Conservation (phyloP, 495 filamentous ascomycete genomes). For the Daldinia childiae region DNA sequence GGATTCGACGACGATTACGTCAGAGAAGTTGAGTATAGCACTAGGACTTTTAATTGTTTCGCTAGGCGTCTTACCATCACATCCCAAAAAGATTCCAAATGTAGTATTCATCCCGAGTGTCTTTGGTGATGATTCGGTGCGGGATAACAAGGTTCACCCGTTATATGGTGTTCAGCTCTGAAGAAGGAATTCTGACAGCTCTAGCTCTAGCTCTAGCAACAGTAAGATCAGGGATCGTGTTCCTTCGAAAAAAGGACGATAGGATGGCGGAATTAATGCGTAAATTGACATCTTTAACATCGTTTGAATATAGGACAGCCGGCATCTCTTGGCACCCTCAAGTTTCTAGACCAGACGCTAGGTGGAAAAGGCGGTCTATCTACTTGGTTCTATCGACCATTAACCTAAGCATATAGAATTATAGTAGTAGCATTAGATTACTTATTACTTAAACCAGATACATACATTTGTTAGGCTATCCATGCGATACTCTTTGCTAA, state of each 20-base stretch:
- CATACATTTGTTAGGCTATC: no score
- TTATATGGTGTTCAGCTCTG: not conserved
- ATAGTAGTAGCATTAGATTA: no score
- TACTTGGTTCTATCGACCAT: not conserved
- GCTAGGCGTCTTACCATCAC: not conserved
- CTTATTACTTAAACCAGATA: no score
- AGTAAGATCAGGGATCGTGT: constrained; percentile 13
- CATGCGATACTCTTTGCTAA: no score
- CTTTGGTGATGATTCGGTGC: not conserved
- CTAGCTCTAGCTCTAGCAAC: not conserved
- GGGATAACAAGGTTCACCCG: not conserved
- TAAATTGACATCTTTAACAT: constrained; percentile 5
- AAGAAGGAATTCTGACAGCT: not conserved
- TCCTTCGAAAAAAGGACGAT: constrained; percentile 8
- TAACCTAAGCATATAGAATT: no score
- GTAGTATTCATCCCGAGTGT: not conserved
- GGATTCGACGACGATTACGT: constrained; percentile 1
- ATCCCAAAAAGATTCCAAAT: not conserved
- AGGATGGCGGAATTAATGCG: constrained; percentile 24
- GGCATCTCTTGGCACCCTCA: not conserved
- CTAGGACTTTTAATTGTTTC: not conserved
- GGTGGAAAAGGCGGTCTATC: not conserved
- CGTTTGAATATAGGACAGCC: not conserved
- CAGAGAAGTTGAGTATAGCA: not conserved
- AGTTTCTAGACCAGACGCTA: not conserved